Conservation (phyloP, 805 yeast genomes). For the Hanseniaspora mollemarum region DNA sequence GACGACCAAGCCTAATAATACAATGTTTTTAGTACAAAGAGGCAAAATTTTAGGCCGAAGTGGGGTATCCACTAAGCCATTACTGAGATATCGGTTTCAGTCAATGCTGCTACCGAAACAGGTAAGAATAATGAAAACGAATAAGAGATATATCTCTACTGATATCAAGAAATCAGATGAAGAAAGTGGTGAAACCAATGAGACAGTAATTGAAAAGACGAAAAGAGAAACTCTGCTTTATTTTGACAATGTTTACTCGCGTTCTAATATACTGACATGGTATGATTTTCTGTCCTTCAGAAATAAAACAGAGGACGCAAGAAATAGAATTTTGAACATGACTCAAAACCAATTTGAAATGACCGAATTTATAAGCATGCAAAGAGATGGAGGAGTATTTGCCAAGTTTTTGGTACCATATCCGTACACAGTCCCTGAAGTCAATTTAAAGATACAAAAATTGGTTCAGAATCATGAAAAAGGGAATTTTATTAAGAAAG, state of each 20-base stretch:
- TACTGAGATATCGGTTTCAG: background rate
- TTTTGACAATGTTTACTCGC: constrained; percentile 45
- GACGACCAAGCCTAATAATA: no score
- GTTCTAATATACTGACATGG: constrained; percentile 37
- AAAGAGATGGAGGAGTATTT: constrained; percentile 89
- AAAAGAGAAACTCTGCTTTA: constrained; percentile 43
- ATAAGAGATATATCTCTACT: constrained; percentile 29
- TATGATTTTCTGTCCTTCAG: constrained; percentile 31
- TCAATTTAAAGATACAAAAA: constrained; percentile 41
- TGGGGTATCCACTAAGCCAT: no score
- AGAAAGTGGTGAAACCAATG: constrained; percentile 45
- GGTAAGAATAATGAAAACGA: background rate
- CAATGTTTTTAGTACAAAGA: no score
- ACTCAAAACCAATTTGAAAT: constrained; percentile 38
- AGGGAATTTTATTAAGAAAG: constrained; percentile 36
- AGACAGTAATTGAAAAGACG: constrained; percentile 42
- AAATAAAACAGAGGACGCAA: constrained; percentile 32
- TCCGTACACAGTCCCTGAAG: constrained; percentile 38
- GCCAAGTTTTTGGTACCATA: constrained; percentile 60
- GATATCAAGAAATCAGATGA: constrained; percentile 36
- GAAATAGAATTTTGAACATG: constrained; percentile 32
- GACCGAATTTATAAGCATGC: constrained; percentile 53
- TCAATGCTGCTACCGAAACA: background rate
- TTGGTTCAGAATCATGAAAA: constrained; percentile 33
- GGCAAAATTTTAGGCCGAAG: no score